phyloP scores from a whole-genome alignment of 257 asterid species.

The Misopates orontium region DNA sequence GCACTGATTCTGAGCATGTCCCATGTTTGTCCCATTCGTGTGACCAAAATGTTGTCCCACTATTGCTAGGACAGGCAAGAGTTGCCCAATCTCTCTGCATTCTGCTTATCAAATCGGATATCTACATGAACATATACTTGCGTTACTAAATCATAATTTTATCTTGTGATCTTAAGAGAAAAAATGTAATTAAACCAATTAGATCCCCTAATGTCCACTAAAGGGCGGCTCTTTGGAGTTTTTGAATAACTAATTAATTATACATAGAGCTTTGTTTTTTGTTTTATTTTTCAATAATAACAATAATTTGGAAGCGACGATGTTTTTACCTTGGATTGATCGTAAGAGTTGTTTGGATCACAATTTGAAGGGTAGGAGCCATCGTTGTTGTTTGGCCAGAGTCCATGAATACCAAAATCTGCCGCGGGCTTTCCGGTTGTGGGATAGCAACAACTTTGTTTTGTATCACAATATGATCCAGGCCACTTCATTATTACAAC shows the following conservation, averaged over 20 bases:
- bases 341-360: constrained; percentile 53
- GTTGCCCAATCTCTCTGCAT: constrained; percentile 76
- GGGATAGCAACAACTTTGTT: constrained; percentile 77
- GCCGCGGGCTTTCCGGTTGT: constrained; percentile 69
- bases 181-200: too few species aligned
- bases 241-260: constrained; percentile 25
- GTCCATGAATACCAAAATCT: constrained; percentile 81
- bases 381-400: constrained; percentile 72
- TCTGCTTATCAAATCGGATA: constrained; percentile 63
- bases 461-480: constrained; percentile 74
- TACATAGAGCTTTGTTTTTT: too few species aligned
- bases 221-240: constrained; percentile 40
- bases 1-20: constrained; percentile 56
- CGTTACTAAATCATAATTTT: not conserved
- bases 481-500: constrained; percentile 91
- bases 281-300: too few species aligned
- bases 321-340: constrained; percentile 54
- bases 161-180: not conserved
- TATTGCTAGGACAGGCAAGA: constrained; percentile 70
- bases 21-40: constrained; percentile 93
- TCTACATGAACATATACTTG: constrained; percentile 26
- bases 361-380: constrained; percentile 82
- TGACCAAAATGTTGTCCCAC: constrained; percentile 69
- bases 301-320: too few species aligned
- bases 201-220: constrained; percentile 38